A percentile compares a stretch with the other conserved stretches of the same genome.
Conservation (phyloP, 2,329 filamentous ascomycete species). For the Claviceps sp. region DNA sequence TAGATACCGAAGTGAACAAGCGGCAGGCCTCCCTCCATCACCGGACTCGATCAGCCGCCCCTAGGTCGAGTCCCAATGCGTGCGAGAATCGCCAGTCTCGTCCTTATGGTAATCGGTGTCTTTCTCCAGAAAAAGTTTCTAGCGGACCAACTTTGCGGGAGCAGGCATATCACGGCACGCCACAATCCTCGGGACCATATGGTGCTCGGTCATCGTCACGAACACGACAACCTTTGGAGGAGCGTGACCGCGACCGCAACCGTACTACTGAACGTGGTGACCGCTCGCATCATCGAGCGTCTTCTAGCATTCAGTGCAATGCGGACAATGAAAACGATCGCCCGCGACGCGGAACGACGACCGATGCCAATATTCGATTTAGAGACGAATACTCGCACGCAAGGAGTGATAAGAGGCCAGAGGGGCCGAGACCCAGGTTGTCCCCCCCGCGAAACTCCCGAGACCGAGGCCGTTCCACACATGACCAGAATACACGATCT, state of each 20-base stretch:
- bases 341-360: constrained; percentile 17
- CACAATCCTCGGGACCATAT: constrained; percentile 15
- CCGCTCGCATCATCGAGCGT: constrained; percentile 14
- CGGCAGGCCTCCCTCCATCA: constrained; percentile 17
- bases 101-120: constrained; percentile 19
- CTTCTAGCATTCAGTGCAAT: constrained; percentile 15
- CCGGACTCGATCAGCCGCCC: constrained; percentile 23
- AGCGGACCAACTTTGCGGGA: constrained; percentile 28
- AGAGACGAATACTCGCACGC: constrained; percentile 11
- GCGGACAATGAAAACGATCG: constrained; percentile 15
- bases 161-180: constrained; percentile 23
- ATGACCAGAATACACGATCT: constrained; percentile 22
- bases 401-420: constrained; percentile 14
- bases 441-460: constrained; percentile 10
- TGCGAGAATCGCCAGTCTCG: constrained; percentile 17
- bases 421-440: constrained; percentile 11
- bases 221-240: constrained; percentile 16
- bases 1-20: constrained; percentile 27
- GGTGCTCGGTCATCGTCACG: constrained; percentile 19
- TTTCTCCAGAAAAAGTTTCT: constrained; percentile 30
- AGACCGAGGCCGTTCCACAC: constrained; percentile 24
- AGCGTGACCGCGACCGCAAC: constrained; percentile 9
- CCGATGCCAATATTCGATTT: constrained; percentile 18
- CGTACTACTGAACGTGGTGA: constrained; percentile 13
- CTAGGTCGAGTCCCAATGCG: constrained; percentile 19